Conservation (phyloP, 2,329 filamentous ascomycete species). For the Colletotrichum theobromicola region DNA sequence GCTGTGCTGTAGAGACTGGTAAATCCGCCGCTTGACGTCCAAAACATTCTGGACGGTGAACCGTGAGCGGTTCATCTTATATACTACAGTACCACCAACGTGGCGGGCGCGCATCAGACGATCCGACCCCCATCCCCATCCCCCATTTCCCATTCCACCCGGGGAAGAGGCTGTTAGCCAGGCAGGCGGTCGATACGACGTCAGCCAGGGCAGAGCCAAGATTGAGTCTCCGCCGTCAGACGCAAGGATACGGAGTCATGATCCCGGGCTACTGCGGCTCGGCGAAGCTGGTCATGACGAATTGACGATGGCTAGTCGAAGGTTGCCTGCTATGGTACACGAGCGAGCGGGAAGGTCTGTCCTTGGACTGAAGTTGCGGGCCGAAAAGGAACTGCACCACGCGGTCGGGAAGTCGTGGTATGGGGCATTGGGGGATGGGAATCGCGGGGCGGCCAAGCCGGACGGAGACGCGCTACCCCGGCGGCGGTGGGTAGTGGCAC, state of each 20-base stretch:
- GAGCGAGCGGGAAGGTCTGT: neutral
- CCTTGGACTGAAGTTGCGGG: constrained; percentile 6
- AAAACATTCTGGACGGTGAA: neutral
- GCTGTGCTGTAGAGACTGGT: neutral
- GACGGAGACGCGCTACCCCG: neutral
- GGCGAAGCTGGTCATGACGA: constrained; percentile 2
- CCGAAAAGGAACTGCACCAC: neutral
- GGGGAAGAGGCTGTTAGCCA: neutral
- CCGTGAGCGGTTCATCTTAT: constrained; percentile 12
- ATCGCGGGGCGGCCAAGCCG: constrained; percentile 19
- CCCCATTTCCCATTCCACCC: neutral
- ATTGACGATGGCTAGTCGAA: neutral
- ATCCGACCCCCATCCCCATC: neutral
- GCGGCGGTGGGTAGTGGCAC: neutral
- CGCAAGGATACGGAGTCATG: constrained; percentile 14
- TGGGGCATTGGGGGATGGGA: neutral
- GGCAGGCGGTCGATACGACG: neutral
- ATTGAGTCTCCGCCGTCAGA: neutral
- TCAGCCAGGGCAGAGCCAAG: constrained; percentile 18
- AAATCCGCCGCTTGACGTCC: constrained; percentile 4
- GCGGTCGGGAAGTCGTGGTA: neutral
- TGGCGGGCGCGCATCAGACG: neutral
- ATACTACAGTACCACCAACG: neutral
- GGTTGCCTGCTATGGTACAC: neutral
- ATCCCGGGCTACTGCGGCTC: constrained; percentile 4